Base-by-base conservation (phyloP, 495 filamentous ascomycete species). In the Hypoxylon fragiforme region DNA sequence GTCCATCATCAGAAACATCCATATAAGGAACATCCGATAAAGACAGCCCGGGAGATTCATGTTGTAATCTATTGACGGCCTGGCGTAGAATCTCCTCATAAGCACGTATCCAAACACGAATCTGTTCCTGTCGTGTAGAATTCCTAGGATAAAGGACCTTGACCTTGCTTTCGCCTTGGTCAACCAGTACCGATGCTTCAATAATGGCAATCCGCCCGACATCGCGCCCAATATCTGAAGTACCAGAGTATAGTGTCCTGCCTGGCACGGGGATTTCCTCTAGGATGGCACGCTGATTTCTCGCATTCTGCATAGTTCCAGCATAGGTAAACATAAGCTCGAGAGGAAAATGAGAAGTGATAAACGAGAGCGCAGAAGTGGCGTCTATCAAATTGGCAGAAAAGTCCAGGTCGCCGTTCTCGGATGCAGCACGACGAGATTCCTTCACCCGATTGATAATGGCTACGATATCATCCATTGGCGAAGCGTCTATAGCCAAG, bases 251-350 rank as follows among this genome's bases (percentile, higher is more conserved):
- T 6, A 75, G 59, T 0, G 66, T 71, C 45, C 62, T 67, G 7
- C 68, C 70, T 0, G 69, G 68, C 1, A 73, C 64, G 13, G 82
- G 72, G 6, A 77, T 72, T 19, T 82, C 78, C 44, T 83, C 78
- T 56, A 89, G 78, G 0, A 89, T 70, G 3, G 81, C 78, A 42
- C 84, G 83, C 15, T 78, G 72, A 20, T 81, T 74, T 65, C 86
- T 83, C 0, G 88, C 60, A 49, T 85, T 80, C 42, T 85, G 83
- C 52, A 83, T 73, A 13, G 82, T 76, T 0, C 85, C 86, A 9
- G 85, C 75, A 54, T 89, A 89, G 57, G 85, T 87, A 66, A 90
- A 88, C 1, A 81, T 80, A 30, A 90, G 79, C 66, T 90, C 87
- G 53, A 89, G 79, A 4, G 85, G 86, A 66, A 74, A 81, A 40